phyloP scores from a whole-genome alignment of 805 yeast species.

The Torulaspora delbrueckii region DNA sequence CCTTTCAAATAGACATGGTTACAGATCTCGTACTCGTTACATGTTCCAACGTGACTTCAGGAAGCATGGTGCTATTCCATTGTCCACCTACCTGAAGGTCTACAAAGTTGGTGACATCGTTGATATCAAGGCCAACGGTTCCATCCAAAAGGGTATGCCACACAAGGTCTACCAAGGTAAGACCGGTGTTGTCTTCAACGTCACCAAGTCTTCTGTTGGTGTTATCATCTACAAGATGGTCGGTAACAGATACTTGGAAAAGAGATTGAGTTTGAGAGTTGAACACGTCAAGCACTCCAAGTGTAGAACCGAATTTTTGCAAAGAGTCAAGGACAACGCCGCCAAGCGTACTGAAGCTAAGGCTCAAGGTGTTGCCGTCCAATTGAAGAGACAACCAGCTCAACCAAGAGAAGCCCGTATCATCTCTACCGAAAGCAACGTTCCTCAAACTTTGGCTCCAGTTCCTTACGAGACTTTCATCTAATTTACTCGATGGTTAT shows the following conservation, averaged over 20 bases:
- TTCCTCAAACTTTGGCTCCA: constrained; percentile 97
- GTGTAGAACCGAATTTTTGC: constrained; percentile 98
- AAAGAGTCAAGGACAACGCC: constrained; percentile 97
- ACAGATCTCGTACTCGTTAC: constrained; percentile 99
- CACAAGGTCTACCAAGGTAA: constrained; percentile 99
- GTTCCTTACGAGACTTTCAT: constrained; percentile 99
- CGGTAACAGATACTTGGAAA: constrained; percentile 98
- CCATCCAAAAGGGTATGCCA: constrained; percentile 99
- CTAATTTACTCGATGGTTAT: constrained; percentile 44
- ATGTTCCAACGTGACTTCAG: constrained; percentile 99
- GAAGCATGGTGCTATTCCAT: constrained; percentile 86
- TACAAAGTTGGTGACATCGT: constrained; percentile 99
- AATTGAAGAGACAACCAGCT: constrained; percentile 97
- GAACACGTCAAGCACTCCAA: constrained; percentile 99
- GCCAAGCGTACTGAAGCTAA: constrained; percentile 91
- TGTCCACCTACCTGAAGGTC: constrained; percentile 95
- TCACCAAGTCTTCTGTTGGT: constrained; percentile 98
- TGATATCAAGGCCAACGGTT: constrained; percentile 98
- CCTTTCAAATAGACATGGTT: constrained; percentile 71
- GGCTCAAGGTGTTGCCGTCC: constrained; percentile 84
- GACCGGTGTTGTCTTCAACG: constrained; percentile 99
- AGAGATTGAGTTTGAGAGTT: constrained; percentile 96
- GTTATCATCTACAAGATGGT: constrained; percentile 97
- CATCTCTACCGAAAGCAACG: constrained; percentile 74
- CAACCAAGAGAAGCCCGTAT: constrained; percentile 92